Evolutionary conservation across 1,284 basidiomycete species (phyloP), one percentile per base, ranked within the genome.

Genomic region (Apiotrichum sp.): DNA sequence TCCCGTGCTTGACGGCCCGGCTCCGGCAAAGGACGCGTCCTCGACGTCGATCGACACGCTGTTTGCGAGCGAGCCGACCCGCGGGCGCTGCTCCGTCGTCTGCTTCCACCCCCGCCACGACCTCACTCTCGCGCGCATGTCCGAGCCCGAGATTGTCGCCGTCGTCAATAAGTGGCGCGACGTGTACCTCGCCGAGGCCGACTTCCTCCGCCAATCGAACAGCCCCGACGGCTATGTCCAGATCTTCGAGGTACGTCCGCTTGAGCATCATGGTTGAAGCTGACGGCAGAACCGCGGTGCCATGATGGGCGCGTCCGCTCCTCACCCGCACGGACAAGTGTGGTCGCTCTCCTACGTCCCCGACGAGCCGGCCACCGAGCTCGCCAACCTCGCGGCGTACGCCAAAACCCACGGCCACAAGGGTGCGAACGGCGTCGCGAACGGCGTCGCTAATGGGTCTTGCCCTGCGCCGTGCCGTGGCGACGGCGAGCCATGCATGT

Each of bases 231-330:
- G 83, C 62, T 89, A 92, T 69, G 85, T 93, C 46, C 91, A 93
- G 73, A 89, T 93, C 43, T 93, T 89, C 67, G 89, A 92, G 87
- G 36, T 38, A 13, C 8, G 36, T 38, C 13, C 22, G 22, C 22
- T 22, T 22, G 22, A 22, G 22, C 22, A 22, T 22, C 22, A 22
- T 22, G 22, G 22, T 22, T 22, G 22, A 22, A 7, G 8, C 36
- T 38, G 13, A 38, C 13, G 36, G 36, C 36, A 38, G 36, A 97
- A 96, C 77, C 95, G 95, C 75, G 93, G 93, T 6, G 78, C 86
- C 2, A 92, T 93, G 78, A 96, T 97, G 93, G 93, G 93, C 7
- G 95, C 91, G 69, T 92, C 88, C 9, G 97, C 96, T 68, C 91
- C 93, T 22, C 93, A 97, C 69, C 92, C 93, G 0, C 93, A 97